These are phyloP conservation scores for Fusarium abutilonis DNA, from an alignment of 2,329 filamentous ascomycete species.

Conservation along the genomic window DNA sequence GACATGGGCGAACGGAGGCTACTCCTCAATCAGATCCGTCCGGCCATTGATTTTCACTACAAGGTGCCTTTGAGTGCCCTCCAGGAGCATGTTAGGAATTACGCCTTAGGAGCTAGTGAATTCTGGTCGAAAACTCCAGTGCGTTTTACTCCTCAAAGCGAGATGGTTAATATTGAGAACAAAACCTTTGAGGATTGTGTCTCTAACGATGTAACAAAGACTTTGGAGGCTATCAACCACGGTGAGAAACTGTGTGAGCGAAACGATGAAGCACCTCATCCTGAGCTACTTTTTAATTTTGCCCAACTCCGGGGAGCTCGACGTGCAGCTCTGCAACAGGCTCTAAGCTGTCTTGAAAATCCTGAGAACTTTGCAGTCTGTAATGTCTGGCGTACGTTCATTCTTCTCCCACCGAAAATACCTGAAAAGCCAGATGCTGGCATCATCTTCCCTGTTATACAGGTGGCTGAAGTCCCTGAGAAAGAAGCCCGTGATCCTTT, in stretches of 20 bases:
- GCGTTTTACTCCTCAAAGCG: conserved; percentile 34
- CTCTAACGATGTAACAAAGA: conserved; percentile 34
- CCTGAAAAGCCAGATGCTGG: conserved; percentile 35
- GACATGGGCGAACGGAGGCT: conserved; percentile 29
- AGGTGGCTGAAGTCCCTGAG: conserved; percentile 37
- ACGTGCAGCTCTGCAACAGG: conserved; percentile 58
- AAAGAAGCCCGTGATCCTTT: conserved; percentile 43
- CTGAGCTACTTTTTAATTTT: conserved; percentile 40
- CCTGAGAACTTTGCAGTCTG: conserved; percentile 52
- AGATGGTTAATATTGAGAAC: conserved; percentile 52
- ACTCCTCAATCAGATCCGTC: conserved; percentile 18
- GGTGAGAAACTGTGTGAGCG: neutral
- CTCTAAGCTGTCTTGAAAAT: conserved; percentile 52
- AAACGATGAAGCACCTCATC: neutral
- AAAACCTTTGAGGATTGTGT: conserved; percentile 50
- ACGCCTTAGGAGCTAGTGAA: conserved; percentile 15
- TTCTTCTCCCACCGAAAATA: conserved; percentile 46
- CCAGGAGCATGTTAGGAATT: conserved; percentile 23
- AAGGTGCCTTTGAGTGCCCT: conserved; percentile 28
- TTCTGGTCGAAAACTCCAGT: conserved; percentile 15
- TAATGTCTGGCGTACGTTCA: conserved; percentile 51
- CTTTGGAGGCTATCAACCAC: conserved; percentile 3
- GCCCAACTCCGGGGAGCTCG: conserved; percentile 54
- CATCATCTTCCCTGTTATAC: conserved; percentile 37
- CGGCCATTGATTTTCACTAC: conserved; percentile 43